These are phyloP conservation scores for Schizophyllum amplum DNA, from an alignment of 1,284 basidiomycete species.

Conservation along the genomic window DNA sequence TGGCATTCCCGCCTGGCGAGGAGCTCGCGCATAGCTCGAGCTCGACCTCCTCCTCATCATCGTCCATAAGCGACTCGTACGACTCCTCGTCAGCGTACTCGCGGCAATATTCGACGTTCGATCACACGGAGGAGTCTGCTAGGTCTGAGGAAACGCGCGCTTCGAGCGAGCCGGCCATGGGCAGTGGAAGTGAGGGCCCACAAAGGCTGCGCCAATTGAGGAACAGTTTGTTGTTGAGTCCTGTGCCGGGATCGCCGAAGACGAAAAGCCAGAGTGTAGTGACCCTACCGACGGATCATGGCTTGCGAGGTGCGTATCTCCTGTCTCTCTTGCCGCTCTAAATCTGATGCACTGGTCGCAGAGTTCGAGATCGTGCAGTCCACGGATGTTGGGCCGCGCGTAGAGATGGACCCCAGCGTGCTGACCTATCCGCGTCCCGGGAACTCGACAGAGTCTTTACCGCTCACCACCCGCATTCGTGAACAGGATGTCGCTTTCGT, in stretches of 20 bases:
- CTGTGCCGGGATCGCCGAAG: neutral
- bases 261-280: neutral
- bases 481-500: too few relatives aligned
- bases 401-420: slow-evolving; percentile 56
- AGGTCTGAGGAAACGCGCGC: neutral
- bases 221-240: neutral
- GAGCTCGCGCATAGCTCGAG: neutral
- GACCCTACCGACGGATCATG: neutral
- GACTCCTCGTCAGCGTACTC: neutral
- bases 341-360: neutral
- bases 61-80: neutral
- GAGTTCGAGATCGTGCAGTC: neutral
- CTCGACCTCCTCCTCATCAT: neutral
- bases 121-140: neutral
- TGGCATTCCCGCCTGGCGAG: neutral
- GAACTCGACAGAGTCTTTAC: slow-evolving; percentile 60
- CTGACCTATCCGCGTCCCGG: slow-evolving; percentile 62
- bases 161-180: neutral
- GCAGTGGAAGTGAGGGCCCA: neutral
- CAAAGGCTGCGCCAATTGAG: neutral
- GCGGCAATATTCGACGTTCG: neutral
- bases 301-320: neutral
- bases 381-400: neutral
- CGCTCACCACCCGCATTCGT: slow-evolving; percentile 23
- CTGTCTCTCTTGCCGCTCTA: neutral